These are phyloP conservation scores for Thielaviopsis musarum DNA, from an alignment of 2,329 filamentous ascomycete genomes.

Conservation along the genomic window DNA sequence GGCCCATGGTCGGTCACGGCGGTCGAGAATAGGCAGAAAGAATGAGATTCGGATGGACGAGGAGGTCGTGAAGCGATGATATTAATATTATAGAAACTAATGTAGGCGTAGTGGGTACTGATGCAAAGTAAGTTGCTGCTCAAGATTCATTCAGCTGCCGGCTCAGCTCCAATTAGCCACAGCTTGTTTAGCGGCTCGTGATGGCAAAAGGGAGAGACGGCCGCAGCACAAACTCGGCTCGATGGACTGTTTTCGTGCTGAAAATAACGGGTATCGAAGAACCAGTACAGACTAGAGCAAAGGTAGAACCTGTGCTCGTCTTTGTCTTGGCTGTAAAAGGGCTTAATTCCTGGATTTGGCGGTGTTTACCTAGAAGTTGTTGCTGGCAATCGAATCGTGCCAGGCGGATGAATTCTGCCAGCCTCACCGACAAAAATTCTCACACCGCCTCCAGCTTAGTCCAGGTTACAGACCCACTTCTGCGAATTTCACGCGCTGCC, in stretches of 20 bases:
- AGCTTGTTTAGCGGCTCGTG: neutral
- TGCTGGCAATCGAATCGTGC: conserved; percentile 1
- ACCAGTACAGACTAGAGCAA: neutral
- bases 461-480: neutral
- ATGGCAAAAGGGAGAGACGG: neutral
- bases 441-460: conserved; percentile 20
- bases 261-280: neutral
- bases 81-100: neutral
- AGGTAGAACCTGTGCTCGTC: neutral
- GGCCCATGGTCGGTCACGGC: conserved; percentile 46
- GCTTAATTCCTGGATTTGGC: neutral
- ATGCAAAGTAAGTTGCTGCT: neutral
- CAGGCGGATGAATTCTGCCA: conserved; percentile 21
- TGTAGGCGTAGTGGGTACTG: neutral
- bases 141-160: neutral
- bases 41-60: neutral
- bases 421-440: conserved; percentile 25
- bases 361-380: neutral
- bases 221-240: neutral
- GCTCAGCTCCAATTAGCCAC: neutral
- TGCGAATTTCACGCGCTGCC: neutral
- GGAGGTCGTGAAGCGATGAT: neutral
- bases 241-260: neutral
- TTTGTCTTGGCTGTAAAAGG: neutral
- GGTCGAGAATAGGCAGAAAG: neutral